phyloP scores from a whole-genome alignment of 495 filamentous ascomycete genomes.

The Lophiostoma macrostomum region DNA sequence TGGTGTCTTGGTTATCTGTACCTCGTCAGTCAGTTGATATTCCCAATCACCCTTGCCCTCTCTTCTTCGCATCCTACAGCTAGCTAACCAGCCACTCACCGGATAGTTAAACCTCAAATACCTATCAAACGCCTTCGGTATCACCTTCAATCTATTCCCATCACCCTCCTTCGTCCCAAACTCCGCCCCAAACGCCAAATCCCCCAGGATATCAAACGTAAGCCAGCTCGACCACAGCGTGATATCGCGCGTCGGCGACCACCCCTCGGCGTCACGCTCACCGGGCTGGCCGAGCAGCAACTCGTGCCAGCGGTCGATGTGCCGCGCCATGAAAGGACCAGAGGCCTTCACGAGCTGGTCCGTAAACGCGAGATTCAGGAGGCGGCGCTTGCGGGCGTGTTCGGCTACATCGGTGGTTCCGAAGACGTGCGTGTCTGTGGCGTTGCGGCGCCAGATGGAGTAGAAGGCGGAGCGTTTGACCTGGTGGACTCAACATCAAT shows the following conservation, averaged over 20 bases:
- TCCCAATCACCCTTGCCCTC: no score
- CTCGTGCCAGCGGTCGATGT: constrained; percentile 40
- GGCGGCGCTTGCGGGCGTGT: constrained; percentile 36
- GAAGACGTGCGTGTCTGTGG: constrained; percentile 26
- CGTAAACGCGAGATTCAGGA: constrained; percentile 35
- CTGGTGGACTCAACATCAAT: no score
- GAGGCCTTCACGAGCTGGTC: constrained; percentile 33
- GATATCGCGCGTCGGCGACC: constrained; percentile 44
- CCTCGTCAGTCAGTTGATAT: not conserved
- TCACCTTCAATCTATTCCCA: constrained; percentile 18
- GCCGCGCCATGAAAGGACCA: constrained; percentile 15
- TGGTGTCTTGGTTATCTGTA: constrained; percentile 21
- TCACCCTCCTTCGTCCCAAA: constrained; percentile 44
- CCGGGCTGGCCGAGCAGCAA: constrained; percentile 10
- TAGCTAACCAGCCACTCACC: constrained; percentile 6
- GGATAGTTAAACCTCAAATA: constrained; percentile 19
- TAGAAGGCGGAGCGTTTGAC: constrained; percentile 32
- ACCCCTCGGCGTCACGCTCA: not conserved
- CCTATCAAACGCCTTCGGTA: constrained; percentile 28
- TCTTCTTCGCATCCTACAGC: no score
- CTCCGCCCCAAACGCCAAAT: constrained; percentile 64
- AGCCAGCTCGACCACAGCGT: constrained; percentile 61
- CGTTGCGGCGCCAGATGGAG: constrained; percentile 20
- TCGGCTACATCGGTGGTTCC: constrained; percentile 22
- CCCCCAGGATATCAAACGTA: constrained; percentile 69